A percentile compares a stretch with the other conserved stretches of the same genome.
phyloP scores from a whole-genome alignment of 169 alveolate species.

The Neospora caninum region DNA sequence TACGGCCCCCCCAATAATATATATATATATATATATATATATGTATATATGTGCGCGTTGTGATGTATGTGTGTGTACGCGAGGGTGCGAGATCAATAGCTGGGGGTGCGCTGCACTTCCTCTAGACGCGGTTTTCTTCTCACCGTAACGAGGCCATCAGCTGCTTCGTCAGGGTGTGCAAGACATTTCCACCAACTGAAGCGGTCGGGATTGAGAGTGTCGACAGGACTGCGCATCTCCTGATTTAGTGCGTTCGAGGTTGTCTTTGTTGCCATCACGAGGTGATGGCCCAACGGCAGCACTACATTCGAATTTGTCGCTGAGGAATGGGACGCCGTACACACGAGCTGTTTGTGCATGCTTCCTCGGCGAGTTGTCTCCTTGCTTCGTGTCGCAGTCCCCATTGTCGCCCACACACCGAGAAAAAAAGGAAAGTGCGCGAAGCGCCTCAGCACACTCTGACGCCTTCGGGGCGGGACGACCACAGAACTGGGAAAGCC shows the following conservation, averaged over 20 bases:
- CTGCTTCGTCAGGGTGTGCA: constrained; percentile 27
- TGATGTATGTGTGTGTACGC: too few species aligned
- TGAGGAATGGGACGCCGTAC: not conserved
- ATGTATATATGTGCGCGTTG: too few species aligned
- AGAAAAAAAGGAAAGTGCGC: not conserved
- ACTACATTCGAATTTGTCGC: not conserved
- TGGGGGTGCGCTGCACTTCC: too few species aligned
- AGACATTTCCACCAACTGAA: constrained; percentile 21
- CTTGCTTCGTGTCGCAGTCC: not conserved
- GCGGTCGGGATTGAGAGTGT: not conserved
- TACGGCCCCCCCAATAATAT: not conserved
- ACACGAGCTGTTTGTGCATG: constrained; percentile 20
- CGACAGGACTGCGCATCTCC: constrained; percentile 1
- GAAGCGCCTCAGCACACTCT: too few species aligned
- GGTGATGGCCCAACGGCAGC: not conserved
- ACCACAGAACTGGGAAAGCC: too few species aligned
- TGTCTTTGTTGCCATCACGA: not conserved
- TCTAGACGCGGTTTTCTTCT: not conserved
- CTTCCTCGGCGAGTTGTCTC: constrained; percentile 2
- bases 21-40: too few species aligned
- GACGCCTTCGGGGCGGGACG: too few species aligned
- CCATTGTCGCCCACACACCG: not conserved
- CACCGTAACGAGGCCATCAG: not conserved
- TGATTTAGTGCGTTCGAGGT: not conserved
- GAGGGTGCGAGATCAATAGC: too few species aligned